Evolutionary conservation across 176 grass and related monocot species (phyloP).

Genomic region (Phyllostachys edulis): DNA sequence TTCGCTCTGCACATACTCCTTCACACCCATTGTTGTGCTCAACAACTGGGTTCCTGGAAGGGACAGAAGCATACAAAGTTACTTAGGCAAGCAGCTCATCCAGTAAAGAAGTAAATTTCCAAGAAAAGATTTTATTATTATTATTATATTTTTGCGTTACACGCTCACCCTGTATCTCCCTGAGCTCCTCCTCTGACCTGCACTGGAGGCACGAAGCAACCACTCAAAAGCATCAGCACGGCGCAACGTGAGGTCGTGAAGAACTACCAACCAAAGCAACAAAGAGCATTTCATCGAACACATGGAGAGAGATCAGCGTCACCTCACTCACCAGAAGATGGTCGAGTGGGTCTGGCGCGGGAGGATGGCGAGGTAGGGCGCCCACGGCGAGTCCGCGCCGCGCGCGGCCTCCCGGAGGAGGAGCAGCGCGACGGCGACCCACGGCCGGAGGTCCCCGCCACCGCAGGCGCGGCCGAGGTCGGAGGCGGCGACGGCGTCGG

Average conservation of each 20-base stretch:
- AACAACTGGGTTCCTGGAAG: conserved; percentile 79
- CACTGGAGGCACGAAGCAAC: conserved; percentile 70
- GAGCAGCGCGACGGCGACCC: conserved; percentile 77
- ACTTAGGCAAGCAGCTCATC: background rate
- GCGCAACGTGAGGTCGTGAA: background rate
- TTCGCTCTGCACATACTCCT: conserved; percentile 81
- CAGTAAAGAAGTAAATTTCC: background rate
- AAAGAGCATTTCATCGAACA: conserved; percentile 32
- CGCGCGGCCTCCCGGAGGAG: conserved; percentile 62
- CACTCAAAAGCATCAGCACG: conserved; percentile 40
- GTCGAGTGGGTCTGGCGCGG: conserved; percentile 75
- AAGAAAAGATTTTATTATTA: no score
- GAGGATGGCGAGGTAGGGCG: conserved; percentile 76
- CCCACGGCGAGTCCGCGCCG: conserved; percentile 72
- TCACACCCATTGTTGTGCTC: conserved; percentile 81
- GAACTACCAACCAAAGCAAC: background rate
- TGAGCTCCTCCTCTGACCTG: conserved; percentile 98
- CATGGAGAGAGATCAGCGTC: background rate
- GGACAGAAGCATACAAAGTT: background rate
- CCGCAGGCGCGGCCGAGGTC: conserved; percentile 57
- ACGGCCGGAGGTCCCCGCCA: conserved; percentile 50
- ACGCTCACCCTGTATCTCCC: conserved; percentile 75
- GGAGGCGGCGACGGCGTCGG: conserved; percentile 70
- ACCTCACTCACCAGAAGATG: conserved; percentile 77
- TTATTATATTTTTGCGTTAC: conserved; percentile 6